Conservation (phyloP, 2,329 filamentous ascomycete genomes). For the Colletotrichum sp. region DNA sequence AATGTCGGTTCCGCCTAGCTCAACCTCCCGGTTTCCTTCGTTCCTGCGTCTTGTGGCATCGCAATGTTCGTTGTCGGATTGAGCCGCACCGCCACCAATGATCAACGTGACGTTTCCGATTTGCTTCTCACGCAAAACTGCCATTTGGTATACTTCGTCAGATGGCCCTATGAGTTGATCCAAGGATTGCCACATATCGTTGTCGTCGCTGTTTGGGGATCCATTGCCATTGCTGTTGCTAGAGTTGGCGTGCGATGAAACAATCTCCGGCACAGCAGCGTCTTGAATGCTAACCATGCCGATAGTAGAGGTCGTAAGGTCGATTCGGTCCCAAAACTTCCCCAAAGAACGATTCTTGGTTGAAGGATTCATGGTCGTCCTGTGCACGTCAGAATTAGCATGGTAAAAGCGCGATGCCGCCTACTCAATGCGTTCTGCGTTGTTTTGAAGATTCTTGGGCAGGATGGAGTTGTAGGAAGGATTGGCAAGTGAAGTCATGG, state of each 20-base stretch:
- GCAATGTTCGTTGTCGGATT: neutral
- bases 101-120: neutral
- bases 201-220: neutral
- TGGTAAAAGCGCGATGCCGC: neutral
- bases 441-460: neutral
- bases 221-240: neutral
- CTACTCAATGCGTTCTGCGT: neutral
- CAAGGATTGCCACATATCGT: neutral
- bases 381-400: neutral
- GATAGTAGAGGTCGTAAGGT: too few relatives aligned
- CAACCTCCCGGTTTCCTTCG: neutral
- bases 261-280: neutral
- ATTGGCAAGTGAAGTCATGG: neutral
- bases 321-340: neutral
- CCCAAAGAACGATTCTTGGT: neutral
- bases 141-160: neutral
- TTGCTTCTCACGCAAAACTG: neutral
- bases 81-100: neutral
- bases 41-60: neutral
- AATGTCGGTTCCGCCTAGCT: neutral
- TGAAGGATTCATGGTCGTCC: neutral
- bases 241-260: neutral
- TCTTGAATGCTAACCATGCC: neutral
- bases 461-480: neutral
- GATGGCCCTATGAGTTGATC: neutral